Base-by-base conservation (phyloP, 2,329 filamentous ascomycete genomes). In the Aspergillus pseudonomiae region DNA sequence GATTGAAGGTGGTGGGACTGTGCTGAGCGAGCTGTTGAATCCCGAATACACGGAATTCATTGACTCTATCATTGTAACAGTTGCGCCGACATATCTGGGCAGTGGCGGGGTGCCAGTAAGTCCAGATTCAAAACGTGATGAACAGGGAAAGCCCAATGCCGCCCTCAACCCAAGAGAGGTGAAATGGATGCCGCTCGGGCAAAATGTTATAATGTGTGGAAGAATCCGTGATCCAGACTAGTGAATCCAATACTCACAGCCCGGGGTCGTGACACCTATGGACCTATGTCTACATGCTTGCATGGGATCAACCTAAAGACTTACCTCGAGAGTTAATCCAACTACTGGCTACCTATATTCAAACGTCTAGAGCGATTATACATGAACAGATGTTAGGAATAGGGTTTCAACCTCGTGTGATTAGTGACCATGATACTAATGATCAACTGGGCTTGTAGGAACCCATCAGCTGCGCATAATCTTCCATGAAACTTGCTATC, bases 51-150 rank as follows among this genome's bases (percentile, higher is more conserved):
- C 86, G 19, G 70, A 75, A n/a, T 80, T 93, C 10, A 83, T 96
- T 48, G 86, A 92, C 73, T 90, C 90, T 2, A 89, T 97, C 56
- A 91, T 98, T 70, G 84, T 97, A 63, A 97, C 94, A 0, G 88
- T 97, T 72, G 93, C 94, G 3, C 94, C 94, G 10, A 92, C 89
- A 0, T 98, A 93, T 87, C 83, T 98, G n/a, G 94, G 94, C 1
- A 84, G 86, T 64, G 92, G 91, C 2, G 93, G 93, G 9, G 91
- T 97, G 11, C 84, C 88, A 12, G 92, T 97, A 3, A 89, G 88
- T 54, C 94, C 94, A 2, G 82, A 86, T 24, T 83, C 87, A 39
- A 84, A 83, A 46, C 71, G 76, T 3, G 83, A 84, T 61, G 76
- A 79, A 2, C 74, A 82, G 21, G 87, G 85, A 3, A 79, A 80